Evolutionary conservation across 768 basidiomycete genomes (phyloP).

Genomic region (Crucibulum laeve): DNA sequence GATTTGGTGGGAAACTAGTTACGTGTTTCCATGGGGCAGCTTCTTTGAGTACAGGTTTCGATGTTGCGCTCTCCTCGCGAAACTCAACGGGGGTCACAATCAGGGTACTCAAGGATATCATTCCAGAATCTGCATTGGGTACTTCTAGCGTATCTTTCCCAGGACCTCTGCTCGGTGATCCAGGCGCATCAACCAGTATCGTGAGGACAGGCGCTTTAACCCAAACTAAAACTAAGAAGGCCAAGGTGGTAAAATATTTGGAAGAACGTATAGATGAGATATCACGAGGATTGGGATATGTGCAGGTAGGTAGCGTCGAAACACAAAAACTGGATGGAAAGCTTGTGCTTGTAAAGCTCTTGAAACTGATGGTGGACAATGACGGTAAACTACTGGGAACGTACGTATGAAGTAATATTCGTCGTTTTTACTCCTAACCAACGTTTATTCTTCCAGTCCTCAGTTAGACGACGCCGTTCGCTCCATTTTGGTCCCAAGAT

Average conservation of each 20-base stretch:
- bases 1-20: slow-evolving; percentile 89
- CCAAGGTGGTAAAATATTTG: slow-evolving; percentile 73
- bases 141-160: slow-evolving; percentile 61
- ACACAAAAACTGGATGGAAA: slow-evolving; percentile 70
- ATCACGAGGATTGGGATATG: slow-evolving; percentile 69
- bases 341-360: slow-evolving; percentile 64
- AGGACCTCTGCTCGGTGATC: slow-evolving; percentile 83
- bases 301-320: slow-evolving; percentile 46
- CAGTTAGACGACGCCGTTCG: slow-evolving; percentile 74
- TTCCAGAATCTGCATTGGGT: slow-evolving; percentile 63
- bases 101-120: slow-evolving; percentile 60
- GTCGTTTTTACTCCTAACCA: not conserved
- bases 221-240: slow-evolving; percentile 81
- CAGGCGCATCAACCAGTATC: slow-evolving; percentile 59
- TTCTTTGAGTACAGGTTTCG: slow-evolving; percentile 67
- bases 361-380: slow-evolving; percentile 81
- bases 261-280: slow-evolving; percentile 73
- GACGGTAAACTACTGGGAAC: slow-evolving; percentile 85
- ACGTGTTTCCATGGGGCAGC: slow-evolving; percentile 81
- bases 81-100: slow-evolving; percentile 68
- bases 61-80: slow-evolving; percentile 70
- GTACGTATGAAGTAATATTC: slow-evolving; percentile 43
- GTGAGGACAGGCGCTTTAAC: slow-evolving; percentile 64
- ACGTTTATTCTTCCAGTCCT: slow-evolving; percentile 26
- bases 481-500: slow-evolving; percentile 59